Base-by-base conservation (phyloP, 306 rosid species). In the Gynostemma pentaphyllum region DNA sequence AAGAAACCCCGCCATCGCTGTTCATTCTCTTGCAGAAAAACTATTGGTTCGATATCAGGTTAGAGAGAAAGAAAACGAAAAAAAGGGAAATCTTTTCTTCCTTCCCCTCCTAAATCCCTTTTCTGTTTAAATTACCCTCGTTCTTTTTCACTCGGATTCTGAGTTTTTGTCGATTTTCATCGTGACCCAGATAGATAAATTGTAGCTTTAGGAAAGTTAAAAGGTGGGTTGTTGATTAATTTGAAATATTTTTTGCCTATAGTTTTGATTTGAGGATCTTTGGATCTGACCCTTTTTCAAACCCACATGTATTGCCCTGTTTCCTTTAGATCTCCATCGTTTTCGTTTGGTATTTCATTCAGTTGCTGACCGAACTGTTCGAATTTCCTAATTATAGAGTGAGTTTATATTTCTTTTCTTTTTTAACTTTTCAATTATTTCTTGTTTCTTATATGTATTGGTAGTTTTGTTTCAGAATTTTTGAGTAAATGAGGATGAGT, bases 221-320 rank as follows among this genome's bases (percentile, higher is more conserved):
- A 3, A 28, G n/a, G 10, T 28, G 7, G 62, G 62, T 54, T 47
- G 40, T 13, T 7, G 36, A 54, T 29, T 3, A 54, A n/a, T 54
- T 54, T 30, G 26, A 54, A 54, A 30, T n/a, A 44, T 84, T 85
- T 78, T 66, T 74, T 75, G 72, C 75, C 66, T 75, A 67, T 65
- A 8, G 76, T 71, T 62, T 57, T 68, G 66, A 71, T 75, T 79
- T 70, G 80, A 75, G 67, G 82, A 89, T 89, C 89, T 81, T 42
- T 75, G 80, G 90, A 87, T 90, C 97, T 79, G 79, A 70, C 72
- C 29, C 72, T 30, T n/a, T 74, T 59, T 76, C 66, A 41, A 52
- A 80, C 74, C 82, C 82, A 48, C 81, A 72, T 66, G 77, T 75
- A 69, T 77, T 76, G 71, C 78, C 56, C 71, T 24, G 74, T 80